Base-by-base conservation (phyloP, 768 basidiomycete genomes). In the Pleurotus pulmonarius region DNA sequence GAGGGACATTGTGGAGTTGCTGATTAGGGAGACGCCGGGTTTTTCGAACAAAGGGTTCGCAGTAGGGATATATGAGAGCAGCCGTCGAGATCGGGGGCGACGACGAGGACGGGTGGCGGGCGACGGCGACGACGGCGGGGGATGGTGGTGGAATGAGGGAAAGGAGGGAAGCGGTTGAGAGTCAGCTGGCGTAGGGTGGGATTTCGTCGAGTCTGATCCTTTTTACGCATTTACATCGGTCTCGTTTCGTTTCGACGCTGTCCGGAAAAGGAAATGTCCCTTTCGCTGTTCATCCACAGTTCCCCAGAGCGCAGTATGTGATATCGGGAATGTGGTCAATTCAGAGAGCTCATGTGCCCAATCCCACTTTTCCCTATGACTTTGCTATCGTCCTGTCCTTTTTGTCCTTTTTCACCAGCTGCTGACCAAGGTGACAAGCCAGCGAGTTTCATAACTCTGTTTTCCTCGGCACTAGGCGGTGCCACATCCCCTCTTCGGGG, bases 1-100 rank as follows among this genome's bases (percentile, higher is more conserved):
- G 69, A 91, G 83, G 49, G 89, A 90, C 88, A 91, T 91, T 70
- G 58, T 44, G 54, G 49, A 37, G 51, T 24, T 15, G 51, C 39
- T 53, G 51, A 37, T 41, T 53, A 38, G 13, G 39, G 9, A 53
- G 51, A 16, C 38, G 29, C 29, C 16, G 13, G 16, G 24, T 22
- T 44, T 40, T 20, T 34, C 20, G 16, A 55, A 55, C 15, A 38
- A 55, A 15, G 54, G 40, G 15, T 45, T 44, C 16, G 24, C 44
- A 57, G 26, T 20, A 47, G 46, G 38, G 40, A 25, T 40, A 34
- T 34, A 16, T 46, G 26, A 40, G 26, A 20, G 48, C 6, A 29
- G 46, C 51, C 49, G 55, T 38, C 16, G 52, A 47, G 45, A 56
- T 38, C 22, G 55, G 40, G 54, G n/a, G 25, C 20, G 55, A 49